Conservation (phyloP, 2,329 filamentous ascomycete species). For the Pyrenophora tritici-repentis region DNA sequence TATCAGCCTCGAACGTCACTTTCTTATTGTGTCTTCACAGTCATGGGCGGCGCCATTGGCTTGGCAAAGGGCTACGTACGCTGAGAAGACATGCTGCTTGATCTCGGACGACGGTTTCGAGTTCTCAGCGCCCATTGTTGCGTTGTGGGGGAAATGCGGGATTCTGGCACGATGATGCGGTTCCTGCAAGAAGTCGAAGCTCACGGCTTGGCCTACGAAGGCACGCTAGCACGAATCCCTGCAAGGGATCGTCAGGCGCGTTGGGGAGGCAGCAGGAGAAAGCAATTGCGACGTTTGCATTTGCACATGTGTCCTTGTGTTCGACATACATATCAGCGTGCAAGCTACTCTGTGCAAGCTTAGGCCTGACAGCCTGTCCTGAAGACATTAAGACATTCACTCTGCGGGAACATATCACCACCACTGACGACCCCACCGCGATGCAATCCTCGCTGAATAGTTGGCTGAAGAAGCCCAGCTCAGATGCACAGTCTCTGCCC, state of each 20-base stretch:
- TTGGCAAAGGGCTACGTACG: conserved; percentile 51
- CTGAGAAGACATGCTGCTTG: conserved; percentile 65
- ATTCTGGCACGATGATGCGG: conserved; percentile 34
- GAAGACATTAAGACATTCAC: too few relatives aligned
- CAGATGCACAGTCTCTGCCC: conserved; percentile 32
- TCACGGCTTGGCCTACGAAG: conserved; percentile 34
- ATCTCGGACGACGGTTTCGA: conserved; percentile 62
- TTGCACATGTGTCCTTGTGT: background rate
- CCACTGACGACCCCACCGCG: conserved; percentile 7
- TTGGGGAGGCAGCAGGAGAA: conserved; percentile 13
- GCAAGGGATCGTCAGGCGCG: conserved; percentile 25
- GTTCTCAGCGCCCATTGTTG: conserved; percentile 64
- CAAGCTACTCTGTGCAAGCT: too few relatives aligned
- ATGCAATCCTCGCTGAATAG: conserved; percentile 53
- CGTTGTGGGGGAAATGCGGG: conserved; percentile 23
- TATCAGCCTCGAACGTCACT: conserved; percentile 25
- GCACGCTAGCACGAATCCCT: conserved; percentile 26
- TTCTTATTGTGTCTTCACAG: background rate
- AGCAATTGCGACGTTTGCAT: conserved; percentile 1
- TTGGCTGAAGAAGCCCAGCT: conserved; percentile 55
- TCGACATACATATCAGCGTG: too few relatives aligned
- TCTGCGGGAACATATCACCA: too few relatives aligned
- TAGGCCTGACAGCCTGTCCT: too few relatives aligned
- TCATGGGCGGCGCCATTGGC: conserved; percentile 30
- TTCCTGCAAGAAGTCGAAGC: conserved; percentile 37